Base-by-base conservation (phyloP, 306 rosid genomes). In the Lablab purpureus region DNA sequence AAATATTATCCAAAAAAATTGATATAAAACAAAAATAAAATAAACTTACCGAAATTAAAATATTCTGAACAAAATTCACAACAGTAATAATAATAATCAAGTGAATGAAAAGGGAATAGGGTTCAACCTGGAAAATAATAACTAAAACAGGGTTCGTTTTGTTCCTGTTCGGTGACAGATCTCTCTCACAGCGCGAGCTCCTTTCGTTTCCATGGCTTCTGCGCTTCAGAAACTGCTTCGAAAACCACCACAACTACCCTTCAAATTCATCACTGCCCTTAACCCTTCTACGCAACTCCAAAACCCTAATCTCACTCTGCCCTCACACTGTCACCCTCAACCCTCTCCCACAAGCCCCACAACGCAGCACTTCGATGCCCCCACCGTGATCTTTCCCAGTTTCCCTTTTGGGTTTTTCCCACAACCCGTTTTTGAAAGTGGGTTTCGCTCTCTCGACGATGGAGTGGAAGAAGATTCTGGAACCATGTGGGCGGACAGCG, bases 401-500 rank as follows among this genome's bases (percentile, higher is more conserved):
- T 85, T 89, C 28, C 88, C 92, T 9, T 83, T 87, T 76, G 93
- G 93, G 64, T 84, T 87, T 52, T 81, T 67, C 63, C 67, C 87
- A 36, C 84, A 75, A 9, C 91, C 83, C n/a, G 21, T 83, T 64
- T 60, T 73, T 15, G 68, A 79, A 41, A 69, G 25, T 73, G 86
- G 82, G 78, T 60, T 45, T 77, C 73, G 15, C 22, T 37, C 83
- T 45, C 65, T 78, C 17, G 88, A 75, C 76, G 84, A 64, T 25
- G 67, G 21, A n/a, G 80, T n/a, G 10, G 27, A 21, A 54, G 60
- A 88, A 71, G 89, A 84, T 76, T 81, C 87, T 17, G 49, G 83
- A 64, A 86, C 70, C 36, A 34, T 90, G 18, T 90, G 97, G 97
- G 93, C 97, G 2, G 96, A 90, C 65, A 92, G 97, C 76, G 90